These are phyloP conservation scores for Stagonosporopsis chrysanthemi DNA, from an alignment of 2,329 filamentous ascomycete species.

Conservation along the genomic window DNA sequence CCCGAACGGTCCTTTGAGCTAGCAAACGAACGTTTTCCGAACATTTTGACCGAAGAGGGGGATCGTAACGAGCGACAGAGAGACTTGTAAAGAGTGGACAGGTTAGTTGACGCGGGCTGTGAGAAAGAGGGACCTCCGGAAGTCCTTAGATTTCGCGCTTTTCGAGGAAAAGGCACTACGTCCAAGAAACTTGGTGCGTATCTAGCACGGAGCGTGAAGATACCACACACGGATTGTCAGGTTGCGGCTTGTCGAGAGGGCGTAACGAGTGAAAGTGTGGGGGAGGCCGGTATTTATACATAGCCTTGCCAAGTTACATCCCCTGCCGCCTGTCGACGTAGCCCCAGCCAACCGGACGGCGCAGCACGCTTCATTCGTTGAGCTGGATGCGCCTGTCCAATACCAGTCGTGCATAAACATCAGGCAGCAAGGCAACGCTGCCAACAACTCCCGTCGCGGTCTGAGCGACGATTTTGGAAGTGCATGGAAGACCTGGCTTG, in stretches of 20 bases:
- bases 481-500: slow-evolving; percentile 19
- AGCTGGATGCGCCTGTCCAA: slow-evolving; percentile 13
- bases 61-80: slow-evolving; percentile 50
- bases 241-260: slow-evolving; percentile 50
- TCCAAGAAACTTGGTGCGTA: slow-evolving; percentile 50
- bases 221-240: slow-evolving; percentile 51
- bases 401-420: slow-evolving; percentile 16
- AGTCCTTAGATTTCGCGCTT: slow-evolving; percentile 54
- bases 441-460: slow-evolving; percentile 8
- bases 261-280: slow-evolving; percentile 42
- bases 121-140: slow-evolving; percentile 62
- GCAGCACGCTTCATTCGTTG: slow-evolving; percentile 18
- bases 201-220: slow-evolving; percentile 46
- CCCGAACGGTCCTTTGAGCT: slow-evolving; percentile 81
- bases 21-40: slow-evolving; percentile 84
- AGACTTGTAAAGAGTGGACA: slow-evolving; percentile 58
- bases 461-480: slow-evolving; percentile 12
- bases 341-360: slow-evolving; percentile 16
- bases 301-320: slow-evolving; percentile 19
- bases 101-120: slow-evolving; percentile 61
- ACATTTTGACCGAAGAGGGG: slow-evolving; percentile 70
- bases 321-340: slow-evolving; percentile 21
- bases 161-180: slow-evolving; percentile 45
- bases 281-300: slow-evolving; percentile 39
- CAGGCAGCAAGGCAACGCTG: slow-evolving; percentile 21